Percentiles rank a stretch among this genome's conserved stretches.
Conservation (phyloP, 352 stramenopile genomes). For the Peronospora destructor region DNA sequence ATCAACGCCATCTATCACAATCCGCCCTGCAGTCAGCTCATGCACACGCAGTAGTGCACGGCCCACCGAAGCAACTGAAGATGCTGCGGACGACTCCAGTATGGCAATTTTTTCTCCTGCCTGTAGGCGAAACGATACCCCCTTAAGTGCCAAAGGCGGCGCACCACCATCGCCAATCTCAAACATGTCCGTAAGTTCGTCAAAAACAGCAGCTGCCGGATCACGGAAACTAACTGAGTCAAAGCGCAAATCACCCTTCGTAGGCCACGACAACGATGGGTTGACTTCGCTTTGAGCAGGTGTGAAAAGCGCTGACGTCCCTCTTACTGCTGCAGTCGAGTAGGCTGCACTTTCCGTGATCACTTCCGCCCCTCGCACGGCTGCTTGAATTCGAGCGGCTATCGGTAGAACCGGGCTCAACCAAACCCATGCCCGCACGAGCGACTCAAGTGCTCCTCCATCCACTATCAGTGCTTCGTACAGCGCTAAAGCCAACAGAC, state of each 20-base stretch:
- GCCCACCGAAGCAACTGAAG: constrained; percentile 75
- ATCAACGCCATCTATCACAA: constrained; percentile 91
- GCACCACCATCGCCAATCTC: constrained; percentile 48
- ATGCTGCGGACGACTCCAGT: constrained; percentile 83
- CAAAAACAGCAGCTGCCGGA: constrained; percentile 25
- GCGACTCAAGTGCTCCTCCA: constrained; percentile 73
- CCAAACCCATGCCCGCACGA: constrained; percentile 81
- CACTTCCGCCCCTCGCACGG: constrained; percentile 21
- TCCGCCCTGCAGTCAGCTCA: constrained; percentile 82
- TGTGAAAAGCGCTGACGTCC: constrained; percentile 15
- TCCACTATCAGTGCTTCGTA: constrained; percentile 88
- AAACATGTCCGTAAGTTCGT: constrained; percentile 26
- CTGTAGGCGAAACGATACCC: constrained; percentile 69
- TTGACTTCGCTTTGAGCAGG: constrained; percentile 27
- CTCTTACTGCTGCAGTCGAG: constrained; percentile 18
- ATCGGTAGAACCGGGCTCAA: constrained; percentile 26
- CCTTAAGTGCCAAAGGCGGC: constrained; percentile 31
- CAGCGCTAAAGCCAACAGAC: constrained; percentile 86
- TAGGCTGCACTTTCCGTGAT: constrained; percentile 22
- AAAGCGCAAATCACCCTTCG: constrained; percentile 80
- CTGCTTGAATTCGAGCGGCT: constrained; percentile 21
- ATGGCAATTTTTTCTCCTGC: constrained; percentile 88
- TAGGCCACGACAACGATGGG: constrained; percentile 72
- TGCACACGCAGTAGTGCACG: constrained; percentile 90
- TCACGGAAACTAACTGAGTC: constrained; percentile 89